Base-by-base conservation (phyloP, 1,139 yeast genomes). In the Eremothecium gossypii region DNA sequence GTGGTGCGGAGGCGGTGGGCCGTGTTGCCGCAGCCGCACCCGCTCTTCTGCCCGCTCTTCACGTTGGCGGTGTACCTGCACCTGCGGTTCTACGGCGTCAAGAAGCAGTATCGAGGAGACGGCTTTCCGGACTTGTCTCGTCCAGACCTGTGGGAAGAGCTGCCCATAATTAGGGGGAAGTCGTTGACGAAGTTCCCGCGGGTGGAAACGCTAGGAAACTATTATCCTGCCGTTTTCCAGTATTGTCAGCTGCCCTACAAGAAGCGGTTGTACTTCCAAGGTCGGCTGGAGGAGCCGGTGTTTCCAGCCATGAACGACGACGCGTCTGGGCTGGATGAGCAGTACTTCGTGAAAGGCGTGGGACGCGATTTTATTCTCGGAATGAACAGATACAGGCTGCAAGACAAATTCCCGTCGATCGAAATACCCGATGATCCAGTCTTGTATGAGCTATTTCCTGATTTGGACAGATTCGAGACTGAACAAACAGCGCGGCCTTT, bases 181-280 rank as follows among this genome's bases (percentile, higher is more conserved):
- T 47, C 52, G 4, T 39, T 46, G 13, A 44, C 42, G 10, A 54
- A 55, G 30, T 57, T 57, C 40, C 59, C 61, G 17, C 47, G 55
- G 40, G 60, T 56, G 34, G 52, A 52, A 30, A 53, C 61, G 7
- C 40, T 60, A 45, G 50, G 55, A 28, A 48, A 51, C 31, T 53
- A 51, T 36, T 60, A 60, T 43, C 49, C 57, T 3, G 47, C 53
- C 2, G 53, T 53, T 1, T 58, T 58, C 41, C 49, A 57, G 38
- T 55, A 58, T 41, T 58, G 63, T 40, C 53, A 52, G 34, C 37
- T 57, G 26, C 55, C 61, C 10, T 60, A 58, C 43, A 58, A 54
- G 43, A 50, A 55, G 41, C 49, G 53, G 26, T 49, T 52, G 7
- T 57, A 50, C 44, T 57, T 48, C 39, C 58, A 54, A 17, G 38